Evolutionary conservation across 768 basidiomycete genomes (phyloP).

Genomic region (Tylopilus subfusipes): DNA sequence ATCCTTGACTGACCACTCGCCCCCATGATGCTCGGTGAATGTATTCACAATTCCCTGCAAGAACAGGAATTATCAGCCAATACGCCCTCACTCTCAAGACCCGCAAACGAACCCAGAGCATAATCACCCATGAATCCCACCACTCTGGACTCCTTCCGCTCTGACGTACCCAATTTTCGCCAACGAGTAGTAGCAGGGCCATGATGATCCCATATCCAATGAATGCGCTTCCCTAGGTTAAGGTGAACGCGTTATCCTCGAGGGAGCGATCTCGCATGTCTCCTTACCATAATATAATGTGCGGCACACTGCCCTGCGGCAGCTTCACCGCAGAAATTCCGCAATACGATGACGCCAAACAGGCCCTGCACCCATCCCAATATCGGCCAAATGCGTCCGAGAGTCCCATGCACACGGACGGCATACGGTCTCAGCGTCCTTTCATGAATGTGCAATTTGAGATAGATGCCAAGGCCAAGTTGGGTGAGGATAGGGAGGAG

Average conservation of each 20-base stretch:
- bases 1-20: constrained; percentile 83
- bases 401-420: constrained; percentile 65
- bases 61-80: not conserved
- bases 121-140: constrained; percentile 75
- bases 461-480: constrained; percentile 74
- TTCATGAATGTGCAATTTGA: constrained; percentile 90
- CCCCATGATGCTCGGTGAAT: constrained; percentile 86
- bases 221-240: constrained; percentile 69
- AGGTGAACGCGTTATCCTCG: constrained; percentile 11
- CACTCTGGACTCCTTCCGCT: constrained; percentile 77
- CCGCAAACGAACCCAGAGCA: constrained; percentile 44
- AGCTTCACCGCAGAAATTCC: constrained; percentile 73
- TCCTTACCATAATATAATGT: constrained; percentile 72
- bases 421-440: constrained; percentile 66
- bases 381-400: constrained; percentile 82
- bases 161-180: constrained; percentile 72
- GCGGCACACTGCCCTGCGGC: constrained; percentile 82
- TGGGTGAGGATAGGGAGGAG: constrained; percentile 65
- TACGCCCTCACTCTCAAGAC: not conserved
- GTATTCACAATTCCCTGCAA: constrained; percentile 64
- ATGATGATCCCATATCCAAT: constrained; percentile 84
- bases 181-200: constrained; percentile 71
- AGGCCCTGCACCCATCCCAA: constrained; percentile 88
- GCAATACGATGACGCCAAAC: constrained; percentile 72
- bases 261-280: not conserved